A percentile compares a stretch with the other conserved stretches of the same genome.
Conservation (phyloP, 1,139 yeast genomes). For the Pichiaceae sp. region DNA sequence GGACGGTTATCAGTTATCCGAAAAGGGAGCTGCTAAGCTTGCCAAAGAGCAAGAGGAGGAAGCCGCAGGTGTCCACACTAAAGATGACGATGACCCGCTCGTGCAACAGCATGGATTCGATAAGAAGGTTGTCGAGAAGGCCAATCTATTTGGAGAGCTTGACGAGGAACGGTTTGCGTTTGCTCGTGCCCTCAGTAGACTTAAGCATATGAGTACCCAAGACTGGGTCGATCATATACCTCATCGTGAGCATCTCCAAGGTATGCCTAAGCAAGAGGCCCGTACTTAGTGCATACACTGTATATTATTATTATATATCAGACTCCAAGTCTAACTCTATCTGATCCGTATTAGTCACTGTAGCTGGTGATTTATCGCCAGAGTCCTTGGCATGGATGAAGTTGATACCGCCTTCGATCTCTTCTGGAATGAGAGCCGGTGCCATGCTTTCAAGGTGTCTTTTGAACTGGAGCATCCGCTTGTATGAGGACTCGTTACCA, state of each 20-base stretch:
- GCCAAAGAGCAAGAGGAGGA: not conserved
- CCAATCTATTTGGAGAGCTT: slow-evolving; percentile 67
- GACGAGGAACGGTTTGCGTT: slow-evolving; percentile 97
- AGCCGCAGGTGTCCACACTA: not conserved
- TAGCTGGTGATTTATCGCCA: slow-evolving; percentile 1
- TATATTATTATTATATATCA: no score
- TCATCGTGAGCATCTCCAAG: not conserved
- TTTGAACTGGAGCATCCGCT: slow-evolving; percentile 64
- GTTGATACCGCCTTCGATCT: slow-evolving; percentile 34
- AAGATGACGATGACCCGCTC: slow-evolving; percentile 44
- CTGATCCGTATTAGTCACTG: slow-evolving; percentile 56
- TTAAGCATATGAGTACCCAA: slow-evolving; percentile 88
- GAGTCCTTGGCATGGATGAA: slow-evolving; percentile 38
- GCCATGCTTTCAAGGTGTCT: slow-evolving; percentile 28
- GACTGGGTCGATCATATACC: slow-evolving; percentile 65
- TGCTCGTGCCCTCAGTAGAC: slow-evolving; percentile 85
- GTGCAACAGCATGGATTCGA: slow-evolving; percentile 69
- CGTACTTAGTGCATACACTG: not conserved
- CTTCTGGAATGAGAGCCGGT: slow-evolving; percentile 13
- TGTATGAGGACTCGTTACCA: slow-evolving; percentile 68
- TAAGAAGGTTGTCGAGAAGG: slow-evolving; percentile 64
- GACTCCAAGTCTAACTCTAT: slow-evolving; percentile 58
- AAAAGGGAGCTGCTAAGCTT: slow-evolving; percentile 22
- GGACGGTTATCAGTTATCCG: slow-evolving; percentile 43
- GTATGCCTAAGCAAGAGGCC: not conserved